A percentile compares a stretch with the other conserved stretches of the same genome.
Evolutionary conservation across 805 yeast species (phyloP).

Genomic region (Starmerella floris): DNA sequence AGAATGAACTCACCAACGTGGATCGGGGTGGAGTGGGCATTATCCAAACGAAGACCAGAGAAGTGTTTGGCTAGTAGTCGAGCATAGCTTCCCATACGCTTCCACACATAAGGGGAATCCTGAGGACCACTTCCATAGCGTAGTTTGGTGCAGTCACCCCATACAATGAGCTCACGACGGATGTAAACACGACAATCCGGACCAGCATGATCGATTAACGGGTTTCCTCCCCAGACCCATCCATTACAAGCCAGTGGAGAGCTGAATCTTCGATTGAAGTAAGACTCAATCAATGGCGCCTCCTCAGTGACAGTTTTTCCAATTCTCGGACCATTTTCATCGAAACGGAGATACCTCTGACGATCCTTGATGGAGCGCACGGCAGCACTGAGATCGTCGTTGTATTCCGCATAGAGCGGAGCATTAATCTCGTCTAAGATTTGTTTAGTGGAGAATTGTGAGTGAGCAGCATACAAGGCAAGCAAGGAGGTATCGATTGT

Average conservation of each 20-base stretch:
- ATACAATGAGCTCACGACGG: constrained; percentile 82
- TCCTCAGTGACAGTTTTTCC: constrained; percentile 45
- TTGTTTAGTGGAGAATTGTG: constrained; percentile 23
- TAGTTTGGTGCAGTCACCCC: constrained; percentile 95
- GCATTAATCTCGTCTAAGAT: constrained; percentile 68
- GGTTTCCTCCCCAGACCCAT: constrained; percentile 97
- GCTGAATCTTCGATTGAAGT: constrained; percentile 53
- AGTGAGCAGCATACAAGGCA: constrained; percentile 36
- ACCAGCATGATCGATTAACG: constrained; percentile 86
- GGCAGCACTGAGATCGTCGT: constrained; percentile 55
- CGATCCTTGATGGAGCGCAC: constrained; percentile 61
- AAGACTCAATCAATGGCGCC: constrained; percentile 67
- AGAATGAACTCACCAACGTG: constrained; percentile 84
- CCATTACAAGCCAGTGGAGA: constrained; percentile 75
- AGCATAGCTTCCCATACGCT: constrained; percentile 69
- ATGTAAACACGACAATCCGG: constrained; percentile 63
- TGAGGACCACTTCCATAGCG: constrained; percentile 66
- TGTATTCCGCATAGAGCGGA: constrained; percentile 58
- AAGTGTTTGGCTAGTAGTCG: constrained; percentile 58
- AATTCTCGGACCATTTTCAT: constrained; percentile 64
- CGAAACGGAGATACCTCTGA: constrained; percentile 62
- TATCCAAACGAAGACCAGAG: constrained; percentile 84
- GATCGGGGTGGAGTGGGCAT: constrained; percentile 90
- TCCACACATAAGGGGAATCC: constrained; percentile 86
- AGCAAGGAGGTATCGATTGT: constrained; percentile 39